Evolutionary conservation across 2,329 filamentous ascomycete species (phyloP).

Genomic region (Fusarium dimerum): DNA sequence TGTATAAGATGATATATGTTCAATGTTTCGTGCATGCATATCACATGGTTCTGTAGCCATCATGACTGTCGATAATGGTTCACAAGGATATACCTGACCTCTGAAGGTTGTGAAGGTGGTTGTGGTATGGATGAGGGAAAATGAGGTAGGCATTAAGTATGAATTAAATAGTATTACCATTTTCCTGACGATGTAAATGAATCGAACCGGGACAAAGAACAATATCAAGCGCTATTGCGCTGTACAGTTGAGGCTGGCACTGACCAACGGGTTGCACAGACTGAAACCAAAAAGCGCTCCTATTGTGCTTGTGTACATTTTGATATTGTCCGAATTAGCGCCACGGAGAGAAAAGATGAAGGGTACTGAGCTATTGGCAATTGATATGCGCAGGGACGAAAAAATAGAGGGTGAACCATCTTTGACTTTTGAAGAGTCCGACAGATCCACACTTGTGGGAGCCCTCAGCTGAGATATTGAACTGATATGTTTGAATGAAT

Average conservation of each 20-base stretch:
- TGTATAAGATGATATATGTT: neutral
- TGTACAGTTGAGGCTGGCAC: slow-evolving; percentile 3
- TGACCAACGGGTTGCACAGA: slow-evolving; percentile 14
- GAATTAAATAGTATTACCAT: too few relatives aligned
- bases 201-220: slow-evolving; percentile 20
- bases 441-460: neutral
- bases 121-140: too few relatives aligned
- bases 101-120: too few relatives aligned
- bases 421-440: neutral
- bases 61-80: too few relatives aligned
- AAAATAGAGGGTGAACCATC: neutral
- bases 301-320: slow-evolving; percentile 19
- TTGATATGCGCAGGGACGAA: neutral
- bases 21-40: neutral
- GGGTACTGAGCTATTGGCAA: neutral
- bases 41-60: too few relatives aligned
- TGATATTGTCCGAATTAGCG: slow-evolving; percentile 13
- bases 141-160: too few relatives aligned
- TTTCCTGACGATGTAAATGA: too few relatives aligned
- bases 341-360: neutral
- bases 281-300: slow-evolving; percentile 8
- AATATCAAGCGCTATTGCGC: slow-evolving; percentile 7
- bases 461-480: too few relatives aligned
- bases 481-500: neutral
- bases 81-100: too few relatives aligned